phyloP scores from a whole-genome alignment of 176 grass and related monocot genomes.

The Oryza brachyantha region DNA sequence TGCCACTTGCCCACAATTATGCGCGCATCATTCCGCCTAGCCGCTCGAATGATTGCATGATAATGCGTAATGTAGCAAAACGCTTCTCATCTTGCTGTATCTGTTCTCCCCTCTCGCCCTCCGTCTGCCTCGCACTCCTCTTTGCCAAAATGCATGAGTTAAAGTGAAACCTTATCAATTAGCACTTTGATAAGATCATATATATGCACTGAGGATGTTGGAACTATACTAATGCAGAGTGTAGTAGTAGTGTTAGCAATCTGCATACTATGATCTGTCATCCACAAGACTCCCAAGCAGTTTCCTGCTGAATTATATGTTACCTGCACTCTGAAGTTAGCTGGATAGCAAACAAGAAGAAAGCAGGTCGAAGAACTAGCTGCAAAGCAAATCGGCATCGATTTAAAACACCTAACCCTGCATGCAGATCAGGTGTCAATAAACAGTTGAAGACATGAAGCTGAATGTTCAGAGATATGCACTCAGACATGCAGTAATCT shows the following conservation, averaged over 20 bases:
- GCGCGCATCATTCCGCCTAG: neutral
- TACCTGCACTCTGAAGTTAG: neutral
- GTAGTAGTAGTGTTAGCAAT: neutral
- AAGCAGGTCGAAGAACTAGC: neutral
- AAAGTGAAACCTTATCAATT: neutral
- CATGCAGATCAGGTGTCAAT: neutral
- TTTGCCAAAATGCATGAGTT: too few relatives aligned
- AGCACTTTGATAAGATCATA: neutral
- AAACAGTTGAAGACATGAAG: neutral
- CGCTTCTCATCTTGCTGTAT: too few relatives aligned
- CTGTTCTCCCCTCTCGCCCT: too few relatives aligned
- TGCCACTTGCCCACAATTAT: slow-evolving; percentile 22
- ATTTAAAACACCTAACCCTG: neutral
- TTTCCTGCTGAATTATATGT: neutral
- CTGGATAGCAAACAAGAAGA: neutral
- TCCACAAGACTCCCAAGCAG: neutral
- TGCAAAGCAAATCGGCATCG: neutral
- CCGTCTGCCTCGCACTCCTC: too few relatives aligned
- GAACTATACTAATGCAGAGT: neutral
- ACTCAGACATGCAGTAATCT: neutral
- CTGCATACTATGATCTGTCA: neutral
- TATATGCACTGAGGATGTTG: neutral
- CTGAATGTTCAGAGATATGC: neutral
- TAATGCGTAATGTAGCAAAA: slow-evolving; percentile 8
- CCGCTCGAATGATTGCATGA: slow-evolving; percentile 48